Evolutionary conservation across 352 stramenopile species (phyloP).

Genomic region (Sclerospora graminicola): DNA sequence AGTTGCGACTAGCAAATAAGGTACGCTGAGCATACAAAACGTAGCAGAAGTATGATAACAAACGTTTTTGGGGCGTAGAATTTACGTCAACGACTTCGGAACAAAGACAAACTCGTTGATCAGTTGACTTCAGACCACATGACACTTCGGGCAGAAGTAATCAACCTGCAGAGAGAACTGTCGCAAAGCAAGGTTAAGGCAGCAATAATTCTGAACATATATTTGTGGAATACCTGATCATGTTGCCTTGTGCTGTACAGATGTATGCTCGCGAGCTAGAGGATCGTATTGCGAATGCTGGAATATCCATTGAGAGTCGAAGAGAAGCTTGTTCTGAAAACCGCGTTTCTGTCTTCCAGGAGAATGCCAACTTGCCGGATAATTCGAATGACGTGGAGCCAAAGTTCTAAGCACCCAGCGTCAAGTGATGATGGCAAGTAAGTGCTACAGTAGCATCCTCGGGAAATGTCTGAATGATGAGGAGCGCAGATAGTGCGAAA

Average conservation of each 20-base stretch:
- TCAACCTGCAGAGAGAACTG: conserved; percentile 50
- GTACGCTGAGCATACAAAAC: conserved; percentile 17
- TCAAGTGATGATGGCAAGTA: background rate
- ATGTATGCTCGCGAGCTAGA: conserved; percentile 27
- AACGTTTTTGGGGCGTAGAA: conserved; percentile 34
- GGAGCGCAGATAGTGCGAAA: conserved; percentile 2
- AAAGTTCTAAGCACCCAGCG: conserved; percentile 2
- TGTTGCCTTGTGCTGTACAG: conserved; percentile 5
- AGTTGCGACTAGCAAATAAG: conserved; percentile 80
- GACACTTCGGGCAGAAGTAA: conserved; percentile 39
- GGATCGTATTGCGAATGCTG: conserved; percentile 8
- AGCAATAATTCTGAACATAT: background rate
- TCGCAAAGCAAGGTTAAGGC: conserved; percentile 43
- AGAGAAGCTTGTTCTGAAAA: conserved; percentile 5
- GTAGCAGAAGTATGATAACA: background rate
- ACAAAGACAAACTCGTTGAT: conserved; percentile 79
- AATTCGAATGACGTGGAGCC: conserved; percentile 8
- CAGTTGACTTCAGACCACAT: conserved; percentile 71
- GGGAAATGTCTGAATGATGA: conserved; percentile 13
- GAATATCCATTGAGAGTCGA: conserved; percentile 1
- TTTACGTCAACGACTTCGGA: conserved; percentile 57
- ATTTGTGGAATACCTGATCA: conserved; percentile 1
- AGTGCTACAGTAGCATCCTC: conserved; percentile 1
- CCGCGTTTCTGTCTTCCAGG: conserved; percentile 9
- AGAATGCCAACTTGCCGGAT: conserved; percentile 5